Evolutionary conservation across 352 stramenopile species (phyloP).

Genomic region (Globisporangium cylindrosporum): DNA sequence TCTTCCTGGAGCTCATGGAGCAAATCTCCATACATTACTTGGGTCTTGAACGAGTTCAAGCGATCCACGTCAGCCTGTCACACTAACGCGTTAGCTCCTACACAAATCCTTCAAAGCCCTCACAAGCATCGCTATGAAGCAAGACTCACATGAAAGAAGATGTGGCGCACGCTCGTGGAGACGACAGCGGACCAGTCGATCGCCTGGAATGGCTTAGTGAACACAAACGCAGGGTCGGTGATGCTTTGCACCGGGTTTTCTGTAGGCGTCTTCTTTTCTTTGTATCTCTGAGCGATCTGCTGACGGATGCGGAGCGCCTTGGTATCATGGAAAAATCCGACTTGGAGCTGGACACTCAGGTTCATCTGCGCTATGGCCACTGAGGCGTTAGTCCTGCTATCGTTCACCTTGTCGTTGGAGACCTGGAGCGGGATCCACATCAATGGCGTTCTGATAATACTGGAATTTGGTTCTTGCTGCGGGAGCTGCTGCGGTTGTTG

Average conservation of each 20-base stretch:
- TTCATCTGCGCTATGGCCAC: slow-evolving; percentile 13
- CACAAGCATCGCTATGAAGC: not conserved
- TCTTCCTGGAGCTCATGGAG: slow-evolving; percentile 45
- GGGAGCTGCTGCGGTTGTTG: not conserved
- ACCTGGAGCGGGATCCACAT: slow-evolving; percentile 44
- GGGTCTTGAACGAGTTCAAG: slow-evolving; percentile 47
- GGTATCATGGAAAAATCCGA: slow-evolving; percentile 29
- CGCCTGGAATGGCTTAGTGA: slow-evolving; percentile 38
- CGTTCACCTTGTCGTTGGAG: slow-evolving; percentile 11
- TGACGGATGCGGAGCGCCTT: slow-evolving; percentile 26
- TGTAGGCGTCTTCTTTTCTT: not conserved
- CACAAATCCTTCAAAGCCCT: not conserved
- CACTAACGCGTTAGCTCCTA: no score
- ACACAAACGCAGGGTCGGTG: slow-evolving; percentile 54
- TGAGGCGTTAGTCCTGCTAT: not conserved
- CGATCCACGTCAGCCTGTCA: slow-evolving; percentile 47
- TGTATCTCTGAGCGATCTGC: slow-evolving; percentile 12
- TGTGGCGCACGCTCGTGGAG: slow-evolving; percentile 45
- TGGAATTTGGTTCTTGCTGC: not conserved
- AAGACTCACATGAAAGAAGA: slow-evolving; percentile 57
- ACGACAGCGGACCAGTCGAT: slow-evolving; percentile 65
- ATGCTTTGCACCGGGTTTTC: slow-evolving; percentile 11
- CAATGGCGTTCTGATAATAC: slow-evolving; percentile 14
- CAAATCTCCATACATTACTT: slow-evolving; percentile 58
- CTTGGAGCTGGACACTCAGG: slow-evolving; percentile 38